Conservation (phyloP, 192 early-diverging fungal genomes). For the Thamnidium elegans region DNA sequence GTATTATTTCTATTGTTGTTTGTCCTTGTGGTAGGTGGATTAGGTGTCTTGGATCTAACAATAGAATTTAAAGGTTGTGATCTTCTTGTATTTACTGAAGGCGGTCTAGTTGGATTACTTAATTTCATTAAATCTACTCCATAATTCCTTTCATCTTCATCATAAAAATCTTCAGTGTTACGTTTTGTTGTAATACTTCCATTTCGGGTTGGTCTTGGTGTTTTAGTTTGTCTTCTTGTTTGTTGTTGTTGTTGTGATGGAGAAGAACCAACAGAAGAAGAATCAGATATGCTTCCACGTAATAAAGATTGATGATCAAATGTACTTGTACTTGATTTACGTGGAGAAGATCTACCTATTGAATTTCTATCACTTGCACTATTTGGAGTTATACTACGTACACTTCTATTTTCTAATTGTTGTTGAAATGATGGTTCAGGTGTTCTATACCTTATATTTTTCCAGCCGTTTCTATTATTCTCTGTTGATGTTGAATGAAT, state of each 20-base stretch:
- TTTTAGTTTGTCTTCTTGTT: neutral
- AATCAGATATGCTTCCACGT: slow-evolving; percentile 22
- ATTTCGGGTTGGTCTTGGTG: neutral
- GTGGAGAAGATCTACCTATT: neutral
- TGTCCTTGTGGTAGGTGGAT: slow-evolving; percentile 11
- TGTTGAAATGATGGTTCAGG: slow-evolving; percentile 5
- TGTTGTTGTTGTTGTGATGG: neutral
- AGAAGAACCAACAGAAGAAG: slow-evolving; percentile 13
- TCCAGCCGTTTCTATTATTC: slow-evolving; percentile 15
- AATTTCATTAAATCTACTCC: slow-evolving; percentile 4
- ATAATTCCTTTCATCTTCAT: slow-evolving; percentile 14
- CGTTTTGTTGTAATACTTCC: neutral
- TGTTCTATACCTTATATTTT: slow-evolving; percentile 18
- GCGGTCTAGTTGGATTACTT: slow-evolving; percentile 24
- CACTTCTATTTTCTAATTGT: neutral
- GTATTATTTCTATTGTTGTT: slow-evolving; percentile 18
- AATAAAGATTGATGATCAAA: slow-evolving; percentile 7
- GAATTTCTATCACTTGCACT: neutral
- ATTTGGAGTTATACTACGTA: slow-evolving; percentile 18
- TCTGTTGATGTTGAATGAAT: neutral
- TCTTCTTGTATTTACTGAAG: slow-evolving; percentile 28
- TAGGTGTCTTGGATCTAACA: slow-evolving; percentile 14
- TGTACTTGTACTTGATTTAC: slow-evolving; percentile 7
- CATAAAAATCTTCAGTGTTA: slow-evolving; percentile 9
- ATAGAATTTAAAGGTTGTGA: neutral